Conservation (phyloP, 129 eudicot genomes). For the Flaveria brownii region DNA sequence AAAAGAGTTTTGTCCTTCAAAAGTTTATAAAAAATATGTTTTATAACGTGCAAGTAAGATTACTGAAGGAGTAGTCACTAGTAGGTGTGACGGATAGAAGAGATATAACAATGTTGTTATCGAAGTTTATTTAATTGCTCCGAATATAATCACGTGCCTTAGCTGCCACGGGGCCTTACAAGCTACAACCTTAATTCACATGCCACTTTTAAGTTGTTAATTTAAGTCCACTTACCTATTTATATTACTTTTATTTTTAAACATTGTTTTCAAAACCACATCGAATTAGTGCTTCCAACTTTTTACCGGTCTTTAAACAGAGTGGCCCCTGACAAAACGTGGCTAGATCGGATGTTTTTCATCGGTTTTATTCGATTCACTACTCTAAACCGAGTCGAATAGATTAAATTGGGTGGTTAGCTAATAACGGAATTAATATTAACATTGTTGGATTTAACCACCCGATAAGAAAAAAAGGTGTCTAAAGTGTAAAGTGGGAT, state of each 20-base stretch:
- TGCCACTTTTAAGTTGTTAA: slow-evolving; percentile 17
- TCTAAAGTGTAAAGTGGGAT: slow-evolving; percentile 4
- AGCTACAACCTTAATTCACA: slow-evolving; percentile 7
- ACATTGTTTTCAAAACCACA: not conserved
- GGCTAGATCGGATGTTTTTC: not conserved
- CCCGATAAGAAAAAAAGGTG: no score
- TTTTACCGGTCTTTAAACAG: not conserved
- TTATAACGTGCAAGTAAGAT: not conserved
- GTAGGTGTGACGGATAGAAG: slow-evolving; percentile 33
- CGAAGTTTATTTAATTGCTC: slow-evolving; percentile 22
- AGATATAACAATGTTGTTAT: slow-evolving; percentile 36
- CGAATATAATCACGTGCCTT: slow-evolving; percentile 44
- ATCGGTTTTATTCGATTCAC: not conserved
- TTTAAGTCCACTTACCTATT: slow-evolving; percentile 27
- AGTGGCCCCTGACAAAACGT: not conserved
- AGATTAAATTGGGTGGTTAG: not conserved
- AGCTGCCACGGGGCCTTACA: slow-evolving; percentile 28
- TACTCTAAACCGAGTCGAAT: not conserved
- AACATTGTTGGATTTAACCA: not conserved
- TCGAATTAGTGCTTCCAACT: not conserved
- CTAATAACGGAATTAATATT: not conserved
- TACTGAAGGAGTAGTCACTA: not conserved
- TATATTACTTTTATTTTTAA: not conserved
- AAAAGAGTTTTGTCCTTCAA: not conserved
- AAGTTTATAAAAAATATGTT: not conserved